Base-by-base conservation (phyloP, 2,329 filamentous ascomycete species). In the Didymella lethalis region DNA sequence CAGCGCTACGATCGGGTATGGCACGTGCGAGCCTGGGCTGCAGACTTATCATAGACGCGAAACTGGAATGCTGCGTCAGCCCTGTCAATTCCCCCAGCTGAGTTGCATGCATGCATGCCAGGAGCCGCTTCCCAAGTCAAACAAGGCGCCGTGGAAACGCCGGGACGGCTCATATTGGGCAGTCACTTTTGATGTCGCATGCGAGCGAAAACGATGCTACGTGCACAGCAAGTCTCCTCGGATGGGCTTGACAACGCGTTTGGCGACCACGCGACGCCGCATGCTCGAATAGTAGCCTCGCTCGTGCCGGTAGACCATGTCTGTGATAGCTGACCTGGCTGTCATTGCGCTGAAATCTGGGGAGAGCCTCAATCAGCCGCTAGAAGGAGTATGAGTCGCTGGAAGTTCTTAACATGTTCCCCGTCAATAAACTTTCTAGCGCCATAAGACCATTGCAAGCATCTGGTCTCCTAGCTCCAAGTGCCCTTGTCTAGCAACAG, bases 391-490 rank as follows among this genome's bases (percentile, higher is more conserved):
- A 44, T 28, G 38, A 51, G 38, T 34, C 26, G 48, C 48, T 44
- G 28, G 48, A 44, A 34, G 26, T 28, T 18, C 28, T 34, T 31
- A 12, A 34, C 6, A n/a, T 23, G 28, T 34, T 51, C 28, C 38
- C 28, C 38, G 48, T 51, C 48, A 51, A 51, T 51, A 51, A 51
- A 51, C 16, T 34, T 34, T 43, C 18, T 34, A 20, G 28, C 48
- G 38, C 38, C 48, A 44, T 51, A 38, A 26, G 38, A 32, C 38
- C 2, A 51, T 23, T 32, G 28, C 18, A 51, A 44, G 38, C 26
- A 44, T 29, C 14, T 12, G 14, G 10, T 10, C 8, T n/a, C n/a
- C 38, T 51, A 51, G 48, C 28, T 32, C 36, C n/a, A 18, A n/a
- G 32, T 32, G 34, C 23, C 25, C 36, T 44, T 43, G 48, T 44